Percentiles rank a stretch among this genome's conserved stretches.
These are phyloP conservation scores for Barnettozyma populi DNA, from an alignment of 805 yeast genomes.

Conservation along the genomic window DNA sequence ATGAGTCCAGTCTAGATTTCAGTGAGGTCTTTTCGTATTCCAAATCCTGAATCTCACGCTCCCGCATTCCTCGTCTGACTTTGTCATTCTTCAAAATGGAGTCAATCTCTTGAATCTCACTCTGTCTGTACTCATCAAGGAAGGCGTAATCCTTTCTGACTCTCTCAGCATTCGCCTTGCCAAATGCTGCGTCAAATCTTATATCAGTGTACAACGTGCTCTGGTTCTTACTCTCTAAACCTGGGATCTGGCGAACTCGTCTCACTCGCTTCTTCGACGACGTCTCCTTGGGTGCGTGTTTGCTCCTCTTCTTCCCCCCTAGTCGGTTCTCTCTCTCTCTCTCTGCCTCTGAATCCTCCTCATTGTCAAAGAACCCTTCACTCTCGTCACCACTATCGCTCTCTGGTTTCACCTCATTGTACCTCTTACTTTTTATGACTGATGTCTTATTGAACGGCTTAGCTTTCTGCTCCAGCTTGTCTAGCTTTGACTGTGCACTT, in stretches of 20 bases:
- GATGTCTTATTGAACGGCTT: not conserved
- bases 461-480: conserved; percentile 14
- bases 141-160: conserved; percentile 78
- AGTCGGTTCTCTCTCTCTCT: conserved; percentile 9
- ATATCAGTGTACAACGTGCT: conserved; percentile 64
- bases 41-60: conserved; percentile 45
- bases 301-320: conserved; percentile 35
- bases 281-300: conserved; percentile 84
- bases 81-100: conserved; percentile 47
- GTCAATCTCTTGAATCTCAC: conserved; percentile 62
- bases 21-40: conserved; percentile 57
- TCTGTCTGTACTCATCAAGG: conserved; percentile 76
- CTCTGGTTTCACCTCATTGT: conserved; percentile 15
- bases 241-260: conserved; percentile 68
- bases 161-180: conserved; percentile 65
- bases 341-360: conserved; percentile 23
- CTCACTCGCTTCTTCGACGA: conserved; percentile 72
- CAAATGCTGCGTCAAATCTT: conserved; percentile 85
- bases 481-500: conserved; percentile 46
- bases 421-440: conserved; percentile 4
- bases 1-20: conserved; percentile 58
- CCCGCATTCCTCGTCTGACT: conserved; percentile 36
- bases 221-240: conserved; percentile 38
- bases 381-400: conserved; percentile 4
- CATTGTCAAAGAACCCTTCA: conserved; percentile 33